Conservation (phyloP, 169 alveolate genomes). For the Amoebophrya sp. region DNA sequence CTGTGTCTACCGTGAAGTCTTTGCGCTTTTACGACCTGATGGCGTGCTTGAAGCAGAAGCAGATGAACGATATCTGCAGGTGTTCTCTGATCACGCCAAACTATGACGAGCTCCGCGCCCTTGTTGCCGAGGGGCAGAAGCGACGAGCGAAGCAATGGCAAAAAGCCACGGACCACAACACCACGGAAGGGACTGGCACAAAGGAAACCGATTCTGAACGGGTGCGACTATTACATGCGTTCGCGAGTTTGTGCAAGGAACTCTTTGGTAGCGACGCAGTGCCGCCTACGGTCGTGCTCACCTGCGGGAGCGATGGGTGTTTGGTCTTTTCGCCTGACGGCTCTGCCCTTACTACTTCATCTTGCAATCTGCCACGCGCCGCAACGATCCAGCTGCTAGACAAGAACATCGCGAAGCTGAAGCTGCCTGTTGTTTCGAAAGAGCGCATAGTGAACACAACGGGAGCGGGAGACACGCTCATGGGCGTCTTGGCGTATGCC, state of each 20-base stretch:
- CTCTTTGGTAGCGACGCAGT: too few species aligned
- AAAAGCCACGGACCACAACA: not conserved
- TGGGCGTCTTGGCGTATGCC: not conserved
- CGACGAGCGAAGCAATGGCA: not conserved
- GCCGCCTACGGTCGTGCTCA: not conserved
- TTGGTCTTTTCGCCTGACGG: not conserved
- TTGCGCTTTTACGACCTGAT: not conserved
- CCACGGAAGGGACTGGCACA: too few species aligned
- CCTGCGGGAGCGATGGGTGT: not conserved
- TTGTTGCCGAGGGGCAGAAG: not conserved
- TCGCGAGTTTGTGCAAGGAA: too few species aligned
- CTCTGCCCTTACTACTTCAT: too few species aligned
- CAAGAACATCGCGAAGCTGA: too few species aligned
- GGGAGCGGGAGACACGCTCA: not conserved
- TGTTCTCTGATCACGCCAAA: not conserved
- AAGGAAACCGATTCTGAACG: too few species aligned
- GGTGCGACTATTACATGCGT: too few species aligned
- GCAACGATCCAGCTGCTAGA: not conserved
- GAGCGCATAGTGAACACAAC: not conserved
- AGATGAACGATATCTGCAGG: too few species aligned
- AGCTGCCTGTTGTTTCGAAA: too few species aligned
- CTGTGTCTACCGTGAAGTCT: not conserved
- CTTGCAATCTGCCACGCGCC: too few species aligned
- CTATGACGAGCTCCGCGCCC: not conserved
- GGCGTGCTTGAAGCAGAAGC: not conserved